Evolutionary conservation across 2,329 filamentous ascomycete genomes (phyloP), one percentile per base, ranked within the genome.

Genomic region (Neofusicoccum laricinum): DNA sequence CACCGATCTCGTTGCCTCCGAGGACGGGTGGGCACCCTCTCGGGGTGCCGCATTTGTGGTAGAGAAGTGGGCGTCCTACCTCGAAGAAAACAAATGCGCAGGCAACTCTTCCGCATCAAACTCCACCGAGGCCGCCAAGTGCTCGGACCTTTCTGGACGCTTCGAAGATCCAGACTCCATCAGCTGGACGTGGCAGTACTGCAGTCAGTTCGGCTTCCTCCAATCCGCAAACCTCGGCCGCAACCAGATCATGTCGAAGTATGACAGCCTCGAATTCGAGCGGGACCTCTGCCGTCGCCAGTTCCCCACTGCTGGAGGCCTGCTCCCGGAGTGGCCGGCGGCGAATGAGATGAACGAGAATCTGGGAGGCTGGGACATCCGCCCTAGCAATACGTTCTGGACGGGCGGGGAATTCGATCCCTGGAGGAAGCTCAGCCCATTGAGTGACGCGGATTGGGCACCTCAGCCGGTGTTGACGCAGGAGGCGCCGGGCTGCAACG

Each of bases 351-450:
- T 76, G 6, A 85, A 85, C 69, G 61, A 66, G 4, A 63, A 77
- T 61, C 81, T 79, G 41, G 82, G 82, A 17, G 83, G 83, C 57
- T 85, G 82, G 82, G 69, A 71, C 45, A 80, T 84, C 59, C 79
- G 81, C 1, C 82, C 83, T 10, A 82, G 81, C 8, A 84, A 84
- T 64, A 76, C 78, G 1, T 84, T 81, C 73, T 85, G 80, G 75
- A 80, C 75, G 53, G 79, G 75, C 19, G 81, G 82, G 3, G 77
- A 84, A 61, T 83, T 79, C 66, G 83, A 85, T 64, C 82, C 82
- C 3, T 85, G 83, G 83, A 74, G 80, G 17, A 78, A 80, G 0
- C 70, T 84, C 1, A 80, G 78, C 0, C 75, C 79, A 0, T 72
- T 84, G 0, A 79, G 78, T 1, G 73, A 68, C 0, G 78, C 82